Conservation (phyloP, 164 flowering plant species). For the Chimonanthus praecox region DNA sequence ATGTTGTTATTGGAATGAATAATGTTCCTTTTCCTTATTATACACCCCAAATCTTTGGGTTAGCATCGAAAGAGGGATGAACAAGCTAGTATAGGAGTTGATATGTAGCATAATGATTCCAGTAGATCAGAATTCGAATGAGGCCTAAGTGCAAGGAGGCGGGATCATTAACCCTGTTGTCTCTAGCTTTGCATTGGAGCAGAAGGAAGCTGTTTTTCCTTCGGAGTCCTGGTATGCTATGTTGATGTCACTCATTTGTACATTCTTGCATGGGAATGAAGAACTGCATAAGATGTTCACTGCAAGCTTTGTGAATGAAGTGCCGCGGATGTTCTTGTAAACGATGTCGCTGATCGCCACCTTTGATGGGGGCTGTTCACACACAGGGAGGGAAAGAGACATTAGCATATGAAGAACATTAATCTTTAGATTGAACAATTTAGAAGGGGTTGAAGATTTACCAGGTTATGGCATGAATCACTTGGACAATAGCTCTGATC, state of each 20-base stretch:
- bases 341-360: conserved; percentile 29
- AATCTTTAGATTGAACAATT: neutral
- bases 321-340: conserved; percentile 30
- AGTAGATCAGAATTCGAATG: too few species aligned
- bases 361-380: conserved; percentile 24
- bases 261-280: conserved; percentile 26
- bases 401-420: neutral
- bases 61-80: too few species aligned
- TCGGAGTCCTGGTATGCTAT: conserved; percentile 3
- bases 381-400: neutral
- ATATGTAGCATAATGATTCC: too few species aligned
- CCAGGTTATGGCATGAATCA: neutral
- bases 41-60: too few species aligned
- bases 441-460: neutral
- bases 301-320: conserved; percentile 22
- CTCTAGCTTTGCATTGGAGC: neutral
- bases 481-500: conserved; percentile 33
- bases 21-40: too few species aligned
- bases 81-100: too few species aligned
- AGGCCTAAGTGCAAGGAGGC: neutral
- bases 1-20: too few species aligned
- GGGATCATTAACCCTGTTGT: neutral
- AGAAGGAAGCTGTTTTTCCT: neutral
- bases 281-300: conserved; percentile 29
- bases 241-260: conserved; percentile 16